These are phyloP conservation scores for Magnusiomyces clavatus DNA, from an alignment of 1,139 yeast species.

Conservation along the genomic window DNA sequence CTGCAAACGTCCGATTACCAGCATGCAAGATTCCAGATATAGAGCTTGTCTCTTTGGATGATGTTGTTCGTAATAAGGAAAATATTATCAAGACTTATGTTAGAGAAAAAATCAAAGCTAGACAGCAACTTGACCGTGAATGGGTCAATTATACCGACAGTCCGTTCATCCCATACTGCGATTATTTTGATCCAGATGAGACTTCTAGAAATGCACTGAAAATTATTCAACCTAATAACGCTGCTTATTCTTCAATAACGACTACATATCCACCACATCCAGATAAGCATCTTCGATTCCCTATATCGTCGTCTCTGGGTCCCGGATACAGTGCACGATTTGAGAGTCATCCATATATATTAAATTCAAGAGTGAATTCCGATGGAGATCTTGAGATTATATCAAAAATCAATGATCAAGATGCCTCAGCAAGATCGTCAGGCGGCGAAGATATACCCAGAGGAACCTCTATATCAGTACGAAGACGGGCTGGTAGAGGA, in stretches of 20 bases:
- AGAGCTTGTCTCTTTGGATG: constrained; percentile 77
- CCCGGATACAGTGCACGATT: constrained; percentile 25
- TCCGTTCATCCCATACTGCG: constrained; percentile 81
- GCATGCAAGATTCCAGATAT: constrained; percentile 90
- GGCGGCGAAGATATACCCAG: constrained; percentile 27
- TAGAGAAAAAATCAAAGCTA: constrained; percentile 66
- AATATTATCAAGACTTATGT: constrained; percentile 75
- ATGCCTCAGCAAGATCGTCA: constrained; percentile 20
- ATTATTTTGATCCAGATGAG: constrained; percentile 46
- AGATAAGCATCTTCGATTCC: constrained; percentile 23
- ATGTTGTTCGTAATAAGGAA: constrained; percentile 67
- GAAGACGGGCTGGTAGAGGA: constrained; percentile 71
- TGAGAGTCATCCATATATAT: constrained; percentile 23
- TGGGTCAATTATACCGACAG: constrained; percentile 86
- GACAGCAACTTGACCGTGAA: constrained; percentile 62
- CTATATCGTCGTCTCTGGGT: constrained; percentile 26
- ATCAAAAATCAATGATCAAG: constrained; percentile 19
- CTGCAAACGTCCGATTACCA: constrained; percentile 80
- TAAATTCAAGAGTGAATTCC: constrained; percentile 18
- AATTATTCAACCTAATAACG: constrained; percentile 50
- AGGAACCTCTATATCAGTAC: constrained; percentile 40
- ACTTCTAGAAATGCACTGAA: constrained; percentile 30
- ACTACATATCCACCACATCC: constrained; percentile 55
- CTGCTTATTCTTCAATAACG: constrained; percentile 77
- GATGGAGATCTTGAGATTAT: constrained; percentile 21